Percentiles rank a stretch among this genome's conserved stretches.
Evolutionary conservation across 805 yeast genomes (phyloP).

Genomic region (Ogataea pini): DNA sequence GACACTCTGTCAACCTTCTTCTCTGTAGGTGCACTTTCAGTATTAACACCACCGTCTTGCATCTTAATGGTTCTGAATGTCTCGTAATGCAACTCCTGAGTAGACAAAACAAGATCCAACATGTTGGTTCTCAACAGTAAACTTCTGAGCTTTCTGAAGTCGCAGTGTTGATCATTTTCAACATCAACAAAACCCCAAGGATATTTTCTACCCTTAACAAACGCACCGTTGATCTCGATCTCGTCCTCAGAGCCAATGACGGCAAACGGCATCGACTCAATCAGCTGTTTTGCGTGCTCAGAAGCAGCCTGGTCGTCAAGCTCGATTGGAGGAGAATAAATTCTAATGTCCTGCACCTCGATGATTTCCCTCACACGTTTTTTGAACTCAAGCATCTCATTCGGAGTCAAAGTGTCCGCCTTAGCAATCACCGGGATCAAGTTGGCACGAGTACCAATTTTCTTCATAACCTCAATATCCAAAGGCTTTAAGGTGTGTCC

Average conservation of each 20-base stretch:
- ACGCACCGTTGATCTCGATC: constrained; percentile 62
- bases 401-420: constrained; percentile 78
- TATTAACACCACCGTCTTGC: constrained; percentile 38
- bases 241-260: constrained; percentile 76
- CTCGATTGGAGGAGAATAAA: constrained; percentile 83
- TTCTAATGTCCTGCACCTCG: constrained; percentile 78
- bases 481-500: constrained; percentile 86
- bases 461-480: constrained; percentile 87
- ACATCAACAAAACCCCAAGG: constrained; percentile 92
- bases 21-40: constrained; percentile 23
- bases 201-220: constrained; percentile 77
- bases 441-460: constrained; percentile 75
- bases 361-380: constrained; percentile 77
- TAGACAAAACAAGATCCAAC: constrained; percentile 76
- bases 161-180: constrained; percentile 83
- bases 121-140: constrained; percentile 78
- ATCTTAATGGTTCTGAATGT: constrained; percentile 72
- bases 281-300: constrained; percentile 77
- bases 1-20: constrained; percentile 42
- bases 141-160: constrained; percentile 77
- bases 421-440: constrained; percentile 88
- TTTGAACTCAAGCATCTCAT: constrained; percentile 69
- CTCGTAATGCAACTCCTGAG: constrained; percentile 81
- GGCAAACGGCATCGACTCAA: constrained; percentile 87
- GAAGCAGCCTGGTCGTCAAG: constrained; percentile 71